Evolutionary conservation across 495 filamentous ascomycete genomes (phyloP).

Genomic region (Xylaria bambusicola): DNA sequence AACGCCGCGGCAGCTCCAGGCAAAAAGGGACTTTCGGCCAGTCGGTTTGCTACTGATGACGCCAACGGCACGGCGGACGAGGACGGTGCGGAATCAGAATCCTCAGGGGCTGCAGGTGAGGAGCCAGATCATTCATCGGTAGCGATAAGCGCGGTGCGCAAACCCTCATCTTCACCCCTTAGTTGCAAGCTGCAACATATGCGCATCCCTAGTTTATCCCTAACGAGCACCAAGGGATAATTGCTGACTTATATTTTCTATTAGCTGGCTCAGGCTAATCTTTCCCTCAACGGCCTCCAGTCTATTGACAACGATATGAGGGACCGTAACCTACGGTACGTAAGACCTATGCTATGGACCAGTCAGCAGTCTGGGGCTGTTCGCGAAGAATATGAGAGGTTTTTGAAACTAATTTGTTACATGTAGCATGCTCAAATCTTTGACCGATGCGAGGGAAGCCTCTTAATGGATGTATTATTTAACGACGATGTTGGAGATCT

Average conservation of each 20-base stretch:
- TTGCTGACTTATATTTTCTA: slow-evolving; percentile 26
- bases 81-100: slow-evolving; percentile 25
- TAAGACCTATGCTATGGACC: slow-evolving; percentile 4
- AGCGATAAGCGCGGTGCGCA: slow-evolving; percentile 59
- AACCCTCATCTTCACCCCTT: slow-evolving; percentile 31
- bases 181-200: slow-evolving; percentile 38
- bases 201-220: slow-evolving; percentile 11
- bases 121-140: slow-evolving; percentile 55
- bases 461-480: background rate
- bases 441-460: slow-evolving; percentile 34
- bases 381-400: too few relatives aligned
- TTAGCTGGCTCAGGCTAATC: slow-evolving; percentile 53
- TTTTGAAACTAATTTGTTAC: slow-evolving; percentile 17
- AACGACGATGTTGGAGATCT: background rate
- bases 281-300: slow-evolving; percentile 46
- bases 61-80: slow-evolving; percentile 26
- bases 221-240: background rate
- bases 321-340: slow-evolving; percentile 43
- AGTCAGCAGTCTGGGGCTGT: background rate
- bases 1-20: slow-evolving; percentile 24
- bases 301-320: slow-evolving; percentile 51
- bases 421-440: slow-evolving; percentile 43
- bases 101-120: slow-evolving; percentile 53
- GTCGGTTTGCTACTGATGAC: slow-evolving; percentile 44
- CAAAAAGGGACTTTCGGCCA: slow-evolving; percentile 47